Conservation (phyloP, 2,329 filamentous ascomycete species). For the Cytospora piceae region DNA sequence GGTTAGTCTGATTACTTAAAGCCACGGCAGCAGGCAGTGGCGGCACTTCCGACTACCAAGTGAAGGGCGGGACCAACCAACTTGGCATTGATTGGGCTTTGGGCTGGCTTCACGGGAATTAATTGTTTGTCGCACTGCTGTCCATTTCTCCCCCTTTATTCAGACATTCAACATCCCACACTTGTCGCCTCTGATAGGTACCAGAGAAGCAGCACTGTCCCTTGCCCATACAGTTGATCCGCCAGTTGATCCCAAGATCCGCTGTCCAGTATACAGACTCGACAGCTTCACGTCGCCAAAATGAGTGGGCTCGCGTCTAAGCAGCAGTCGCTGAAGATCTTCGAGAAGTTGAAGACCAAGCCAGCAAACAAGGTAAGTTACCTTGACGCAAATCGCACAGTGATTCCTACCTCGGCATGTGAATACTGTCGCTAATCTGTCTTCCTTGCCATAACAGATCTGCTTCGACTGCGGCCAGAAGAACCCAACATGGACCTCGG, state of each 20-base stretch:
- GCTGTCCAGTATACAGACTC: background rate
- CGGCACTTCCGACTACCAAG: background rate
- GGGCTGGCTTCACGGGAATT: constrained; percentile 29
- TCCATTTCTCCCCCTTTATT: constrained; percentile 29
- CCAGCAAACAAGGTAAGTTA: constrained; percentile 81
- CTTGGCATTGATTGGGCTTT: constrained; percentile 3
- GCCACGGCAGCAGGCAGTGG: constrained; percentile 4
- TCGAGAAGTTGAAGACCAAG: constrained; percentile 95
- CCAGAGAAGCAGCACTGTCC: constrained; percentile 3
- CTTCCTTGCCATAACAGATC: constrained; percentile 58
- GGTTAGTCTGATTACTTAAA: constrained; percentile 12
- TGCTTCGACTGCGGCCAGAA: constrained; percentile 99
- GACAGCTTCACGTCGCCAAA: constrained; percentile 40
- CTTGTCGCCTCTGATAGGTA: constrained; percentile 14
- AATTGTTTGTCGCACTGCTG: constrained; percentile 30
- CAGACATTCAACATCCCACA: constrained; percentile 3
- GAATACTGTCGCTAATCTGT: constrained; percentile 29
- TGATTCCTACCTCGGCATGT: background rate
- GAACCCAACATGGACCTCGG: constrained; percentile 98
- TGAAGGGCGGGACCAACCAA: background rate
- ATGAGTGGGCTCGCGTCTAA: constrained; percentile 78
- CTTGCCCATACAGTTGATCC: background rate
- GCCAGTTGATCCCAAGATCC: background rate
- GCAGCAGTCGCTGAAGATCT: constrained; percentile 94
- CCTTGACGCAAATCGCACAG: background rate